Conservation (phyloP, 148 eudicot species). For the Vaccinium macrocarpon region DNA sequence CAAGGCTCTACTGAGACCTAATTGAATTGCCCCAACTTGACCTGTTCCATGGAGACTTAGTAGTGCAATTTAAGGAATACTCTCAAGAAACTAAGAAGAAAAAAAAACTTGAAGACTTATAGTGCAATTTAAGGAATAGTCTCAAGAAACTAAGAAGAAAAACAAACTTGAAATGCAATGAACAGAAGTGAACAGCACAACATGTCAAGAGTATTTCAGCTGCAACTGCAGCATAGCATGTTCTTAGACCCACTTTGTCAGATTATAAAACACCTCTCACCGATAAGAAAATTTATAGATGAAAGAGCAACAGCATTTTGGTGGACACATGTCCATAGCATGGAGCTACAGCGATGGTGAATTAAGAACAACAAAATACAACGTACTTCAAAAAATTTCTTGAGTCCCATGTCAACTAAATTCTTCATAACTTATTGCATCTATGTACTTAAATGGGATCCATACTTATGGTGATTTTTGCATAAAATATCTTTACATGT, state of each 20-base stretch:
- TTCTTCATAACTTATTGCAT: too few relatives aligned
- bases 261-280: background rate
- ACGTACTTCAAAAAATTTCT: background rate
- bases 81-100: background rate
- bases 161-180: background rate
- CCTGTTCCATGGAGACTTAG: constrained; percentile 46
- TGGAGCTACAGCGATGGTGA: background rate
- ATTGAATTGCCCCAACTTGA: constrained; percentile 88
- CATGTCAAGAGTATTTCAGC: background rate
- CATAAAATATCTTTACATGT: too few relatives aligned
- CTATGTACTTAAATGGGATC: too few relatives aligned
- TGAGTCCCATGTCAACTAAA: too few relatives aligned
- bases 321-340: background rate
- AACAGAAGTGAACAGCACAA: background rate
- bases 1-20: constrained; percentile 90
- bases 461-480: too few relatives aligned
- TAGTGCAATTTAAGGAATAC: background rate
- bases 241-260: constrained; percentile 2
- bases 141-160: background rate
- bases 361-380: background rate
- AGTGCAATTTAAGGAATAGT: background rate
- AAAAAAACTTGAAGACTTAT: constrained; percentile 5
- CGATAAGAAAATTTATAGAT: background rate
- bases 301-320: background rate
- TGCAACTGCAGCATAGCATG: background rate